These are phyloP conservation scores for Cladosporium sp. DNA, from an alignment of 2,329 filamentous ascomycete genomes.

Conservation along the genomic window DNA sequence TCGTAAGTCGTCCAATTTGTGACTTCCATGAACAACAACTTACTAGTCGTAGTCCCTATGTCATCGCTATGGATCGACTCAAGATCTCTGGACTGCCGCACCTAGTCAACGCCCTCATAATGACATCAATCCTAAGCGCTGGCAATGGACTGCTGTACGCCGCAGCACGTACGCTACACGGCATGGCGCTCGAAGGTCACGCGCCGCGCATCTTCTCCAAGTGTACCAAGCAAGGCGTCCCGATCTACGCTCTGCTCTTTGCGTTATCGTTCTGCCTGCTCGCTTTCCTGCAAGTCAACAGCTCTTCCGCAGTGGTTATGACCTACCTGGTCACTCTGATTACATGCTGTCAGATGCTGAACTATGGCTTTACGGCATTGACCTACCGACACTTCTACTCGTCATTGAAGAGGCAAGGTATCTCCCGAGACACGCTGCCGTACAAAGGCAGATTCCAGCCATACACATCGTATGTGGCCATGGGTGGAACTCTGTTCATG, in stretches of 20 bases:
- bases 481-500: conserved; percentile 62
- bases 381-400: conserved; percentile 59
- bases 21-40: conserved; percentile 27
- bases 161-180: conserved; percentile 66
- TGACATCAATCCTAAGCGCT: conserved; percentile 61
- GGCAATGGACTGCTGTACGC: conserved; percentile 69
- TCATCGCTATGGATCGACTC: conserved; percentile 38
- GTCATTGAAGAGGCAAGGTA: conserved; percentile 49
- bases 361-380: conserved; percentile 25
- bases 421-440: conserved; percentile 49
- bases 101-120: conserved; percentile 36
- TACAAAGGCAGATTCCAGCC: conserved; percentile 44
- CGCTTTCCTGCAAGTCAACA: conserved; percentile 36
- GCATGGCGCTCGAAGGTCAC: conserved; percentile 61
- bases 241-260: conserved; percentile 54
- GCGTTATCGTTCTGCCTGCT: conserved; percentile 36
- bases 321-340: conserved; percentile 54
- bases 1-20: conserved; percentile 32
- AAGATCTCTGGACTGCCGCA: conserved; percentile 45
- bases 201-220: conserved; percentile 57
- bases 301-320: conserved; percentile 33
- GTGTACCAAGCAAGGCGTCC: conserved; percentile 61
- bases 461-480: conserved; percentile 63
- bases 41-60: not conserved
- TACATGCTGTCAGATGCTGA: conserved; percentile 27